A percentile compares a stretch with the other conserved stretches of the same genome.
These are phyloP conservation scores for Dothideomycetes sp. DNA, from an alignment of 2,329 filamentous ascomycete genomes.

Conservation along the genomic window DNA sequence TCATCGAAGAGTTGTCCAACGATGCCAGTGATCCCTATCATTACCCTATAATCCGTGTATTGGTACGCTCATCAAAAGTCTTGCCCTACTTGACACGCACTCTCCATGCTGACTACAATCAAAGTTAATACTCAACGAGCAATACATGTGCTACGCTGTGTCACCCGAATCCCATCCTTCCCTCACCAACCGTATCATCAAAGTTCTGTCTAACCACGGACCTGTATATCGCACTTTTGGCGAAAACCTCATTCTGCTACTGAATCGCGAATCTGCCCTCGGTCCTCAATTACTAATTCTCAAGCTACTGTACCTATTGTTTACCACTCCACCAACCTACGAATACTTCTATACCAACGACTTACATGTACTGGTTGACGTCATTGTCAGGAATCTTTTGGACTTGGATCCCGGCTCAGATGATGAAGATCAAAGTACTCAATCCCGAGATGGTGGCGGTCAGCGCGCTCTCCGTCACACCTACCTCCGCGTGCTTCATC, in stretches of 20 bases:
- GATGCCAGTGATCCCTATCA: slow-evolving; percentile 90
- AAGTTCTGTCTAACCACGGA: slow-evolving; percentile 74
- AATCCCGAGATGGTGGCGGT: slow-evolving; percentile 20
- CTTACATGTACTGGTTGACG: slow-evolving; percentile 83
- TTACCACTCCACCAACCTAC: slow-evolving; percentile 82
- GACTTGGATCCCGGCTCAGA: slow-evolving; percentile 76
- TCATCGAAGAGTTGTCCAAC: slow-evolving; percentile 80
- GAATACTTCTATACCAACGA: slow-evolving; percentile 99
- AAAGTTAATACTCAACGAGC: slow-evolving; percentile 90
- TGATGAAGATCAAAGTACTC: slow-evolving; percentile 25
- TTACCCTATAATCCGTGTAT: slow-evolving; percentile 84
- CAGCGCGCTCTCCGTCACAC: slow-evolving; percentile 65
- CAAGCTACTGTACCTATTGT: slow-evolving; percentile 89
- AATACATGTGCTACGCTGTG: slow-evolving; percentile 72
- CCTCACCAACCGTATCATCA: slow-evolving; percentile 88
- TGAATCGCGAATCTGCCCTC: slow-evolving; percentile 90
- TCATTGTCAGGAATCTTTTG: slow-evolving; percentile 92
- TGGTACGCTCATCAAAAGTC: slow-evolving; percentile 50
- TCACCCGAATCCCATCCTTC: slow-evolving; percentile 27
- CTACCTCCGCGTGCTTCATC: slow-evolving; percentile 86
- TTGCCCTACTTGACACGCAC: not conserved
- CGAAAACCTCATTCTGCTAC: slow-evolving; percentile 88
- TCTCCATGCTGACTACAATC: not conserved
- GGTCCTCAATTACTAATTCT: slow-evolving; percentile 92
- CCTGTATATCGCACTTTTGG: slow-evolving; percentile 85